phyloP scores from a whole-genome alignment of 2,329 filamentous ascomycete genomes.

The Remersonia thermophila region DNA sequence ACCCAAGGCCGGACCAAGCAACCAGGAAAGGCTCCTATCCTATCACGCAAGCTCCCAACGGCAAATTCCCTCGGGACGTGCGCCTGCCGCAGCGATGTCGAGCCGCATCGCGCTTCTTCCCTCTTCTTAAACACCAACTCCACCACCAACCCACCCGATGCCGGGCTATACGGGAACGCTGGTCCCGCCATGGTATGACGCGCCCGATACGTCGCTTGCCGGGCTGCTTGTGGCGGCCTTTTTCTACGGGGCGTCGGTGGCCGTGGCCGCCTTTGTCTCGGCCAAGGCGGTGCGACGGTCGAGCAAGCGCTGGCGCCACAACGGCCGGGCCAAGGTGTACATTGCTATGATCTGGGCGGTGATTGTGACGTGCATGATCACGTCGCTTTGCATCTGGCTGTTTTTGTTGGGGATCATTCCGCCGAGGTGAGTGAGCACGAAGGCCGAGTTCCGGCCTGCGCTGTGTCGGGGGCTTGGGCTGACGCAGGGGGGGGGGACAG shows the following conservation, averaged over 20 bases:
- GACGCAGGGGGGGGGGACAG: constrained; percentile 2
- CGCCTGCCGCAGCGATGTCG: neutral
- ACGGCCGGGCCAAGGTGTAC: constrained; percentile 21
- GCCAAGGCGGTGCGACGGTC: constrained; percentile 25
- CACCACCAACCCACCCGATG: too few species aligned
- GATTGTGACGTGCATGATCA: constrained; percentile 19
- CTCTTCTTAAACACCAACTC: too few species aligned
- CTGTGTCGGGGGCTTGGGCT: constrained; percentile 1
- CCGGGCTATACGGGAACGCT: constrained; percentile 3
- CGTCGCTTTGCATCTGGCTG: constrained; percentile 23
- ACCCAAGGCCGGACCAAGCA: too few species aligned
- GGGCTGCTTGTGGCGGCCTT: constrained; percentile 17
- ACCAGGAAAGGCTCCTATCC: too few species aligned
- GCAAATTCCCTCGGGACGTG: neutral
- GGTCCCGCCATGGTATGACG: constrained; percentile 12
- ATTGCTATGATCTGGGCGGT: constrained; percentile 28
- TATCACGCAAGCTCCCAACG: too few species aligned
- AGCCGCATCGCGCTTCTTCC: too few species aligned
- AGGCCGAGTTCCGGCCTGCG: constrained; percentile 1
- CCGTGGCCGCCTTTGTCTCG: constrained; percentile 22
- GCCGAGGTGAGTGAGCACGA: constrained; percentile 20
- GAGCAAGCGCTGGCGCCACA: constrained; percentile 16
- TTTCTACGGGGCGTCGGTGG: constrained; percentile 22
- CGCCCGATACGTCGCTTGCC: neutral
- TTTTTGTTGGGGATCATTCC: constrained; percentile 21